Conservation (phyloP, 441 rosid species). For the Erodium moschatum region DNA sequence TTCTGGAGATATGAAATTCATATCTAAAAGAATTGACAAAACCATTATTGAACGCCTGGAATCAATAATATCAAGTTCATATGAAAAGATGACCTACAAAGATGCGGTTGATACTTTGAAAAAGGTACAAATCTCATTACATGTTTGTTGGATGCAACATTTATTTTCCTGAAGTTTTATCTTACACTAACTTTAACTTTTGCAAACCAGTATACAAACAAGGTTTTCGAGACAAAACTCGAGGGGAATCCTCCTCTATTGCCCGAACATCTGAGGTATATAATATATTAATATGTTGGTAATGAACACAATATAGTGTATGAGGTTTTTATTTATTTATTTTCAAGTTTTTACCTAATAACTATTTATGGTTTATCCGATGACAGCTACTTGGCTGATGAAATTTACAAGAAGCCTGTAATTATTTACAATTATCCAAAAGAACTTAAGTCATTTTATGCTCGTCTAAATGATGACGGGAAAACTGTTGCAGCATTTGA, state of each 20-base stretch:
- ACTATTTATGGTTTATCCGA: conserved; percentile 3
- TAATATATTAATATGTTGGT: conserved; percentile 4
- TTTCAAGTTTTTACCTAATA: background rate
- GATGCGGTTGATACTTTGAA: conserved; percentile 50
- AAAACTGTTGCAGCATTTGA: conserved; percentile 85
- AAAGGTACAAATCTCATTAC: conserved; percentile 33
- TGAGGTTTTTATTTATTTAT: background rate
- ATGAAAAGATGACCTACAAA: conserved; percentile 44
- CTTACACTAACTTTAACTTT: conserved; percentile 3
- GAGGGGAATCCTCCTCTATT: conserved; percentile 59
- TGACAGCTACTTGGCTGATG: conserved; percentile 68
- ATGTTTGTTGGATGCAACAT: conserved; percentile 4
- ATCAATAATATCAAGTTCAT: conserved; percentile 33
- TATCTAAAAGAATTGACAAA: conserved; percentile 49
- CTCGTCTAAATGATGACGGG: conserved; percentile 59
- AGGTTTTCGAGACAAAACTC: conserved; percentile 43
- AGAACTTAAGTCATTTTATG: conserved; percentile 57
- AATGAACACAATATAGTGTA: background rate
- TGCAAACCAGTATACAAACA: conserved; percentile 36
- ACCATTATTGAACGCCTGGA: conserved; percentile 41
- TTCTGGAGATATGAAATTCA: conserved; percentile 52
- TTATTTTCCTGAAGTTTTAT: background rate
- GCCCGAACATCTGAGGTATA: conserved; percentile 63
- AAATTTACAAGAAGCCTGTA: conserved; percentile 47
- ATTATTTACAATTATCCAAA: conserved; percentile 60